Evolutionary conservation across 768 basidiomycete species (phyloP).

Genomic region (Hygrocybe coccinea): DNA sequence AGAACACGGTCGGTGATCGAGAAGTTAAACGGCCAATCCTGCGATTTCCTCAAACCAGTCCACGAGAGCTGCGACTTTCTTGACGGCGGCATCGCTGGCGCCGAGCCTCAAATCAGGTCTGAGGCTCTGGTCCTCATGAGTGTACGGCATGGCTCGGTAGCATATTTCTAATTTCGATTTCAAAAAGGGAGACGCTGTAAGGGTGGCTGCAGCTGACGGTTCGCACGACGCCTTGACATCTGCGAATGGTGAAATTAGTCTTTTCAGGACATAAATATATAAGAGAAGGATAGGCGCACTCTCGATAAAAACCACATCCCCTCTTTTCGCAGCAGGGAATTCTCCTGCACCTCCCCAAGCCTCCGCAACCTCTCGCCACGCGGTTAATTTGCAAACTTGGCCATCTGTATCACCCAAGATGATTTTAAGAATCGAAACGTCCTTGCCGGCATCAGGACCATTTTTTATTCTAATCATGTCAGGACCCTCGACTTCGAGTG

Average conservation of each 20-base stretch:
- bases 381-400: constrained; percentile 63
- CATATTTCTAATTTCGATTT: constrained; percentile 63
- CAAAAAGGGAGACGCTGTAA: constrained; percentile 67
- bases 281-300: constrained; percentile 41
- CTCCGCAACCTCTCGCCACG: constrained; percentile 75
- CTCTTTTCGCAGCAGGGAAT: constrained; percentile 50
- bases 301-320: constrained; percentile 67
- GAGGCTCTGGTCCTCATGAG: constrained; percentile 51
- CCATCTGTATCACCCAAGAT: constrained; percentile 72
- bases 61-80: constrained; percentile 61
- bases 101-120: constrained; percentile 73
- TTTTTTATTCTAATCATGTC: constrained; percentile 63
- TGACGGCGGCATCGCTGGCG: constrained; percentile 61
- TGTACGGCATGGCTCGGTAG: constrained; percentile 71
- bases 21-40: constrained; percentile 39
- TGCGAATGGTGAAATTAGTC: constrained; percentile 22
- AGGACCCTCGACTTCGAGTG: constrained; percentile 74
- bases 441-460: constrained; percentile 64
- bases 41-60: constrained; percentile 73
- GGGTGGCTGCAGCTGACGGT: constrained; percentile 38
- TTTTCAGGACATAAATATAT: constrained; percentile 4
- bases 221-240: constrained; percentile 52
- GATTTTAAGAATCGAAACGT: constrained; percentile 62
- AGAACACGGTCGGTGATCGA: too few relatives aligned
- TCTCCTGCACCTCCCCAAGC: constrained; percentile 53